A percentile compares a stretch with the other conserved stretches of the same genome.
Evolutionary conservation across 768 basidiomycete species (phyloP).

Genomic region (Strobilomyces dryophilus): DNA sequence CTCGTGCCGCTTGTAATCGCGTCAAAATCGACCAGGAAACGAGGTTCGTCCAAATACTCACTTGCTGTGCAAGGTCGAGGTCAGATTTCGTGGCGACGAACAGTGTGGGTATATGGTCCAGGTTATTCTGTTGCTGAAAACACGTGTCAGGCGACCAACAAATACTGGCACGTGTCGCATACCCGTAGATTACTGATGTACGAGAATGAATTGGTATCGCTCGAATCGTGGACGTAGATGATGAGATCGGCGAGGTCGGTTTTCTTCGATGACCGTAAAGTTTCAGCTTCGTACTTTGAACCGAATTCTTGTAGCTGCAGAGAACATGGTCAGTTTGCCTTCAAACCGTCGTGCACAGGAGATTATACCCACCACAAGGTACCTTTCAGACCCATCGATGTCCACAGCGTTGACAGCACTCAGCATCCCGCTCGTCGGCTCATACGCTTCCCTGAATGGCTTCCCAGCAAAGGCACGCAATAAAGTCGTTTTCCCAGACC

Average conservation of each 20-base stretch:
- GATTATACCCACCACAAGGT: slow-evolving; percentile 74
- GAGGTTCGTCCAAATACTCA: slow-evolving; percentile 27
- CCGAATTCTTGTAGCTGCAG: slow-evolving; percentile 93
- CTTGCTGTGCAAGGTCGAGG: slow-evolving; percentile 93
- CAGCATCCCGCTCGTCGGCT: slow-evolving; percentile 86
- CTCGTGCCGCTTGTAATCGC: slow-evolving; percentile 73
- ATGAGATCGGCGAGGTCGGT: slow-evolving; percentile 91
- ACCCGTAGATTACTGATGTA: slow-evolving; percentile 97
- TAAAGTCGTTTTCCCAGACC: slow-evolving; percentile 90
- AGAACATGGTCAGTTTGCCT: not conserved
- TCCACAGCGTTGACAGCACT: slow-evolving; percentile 95
- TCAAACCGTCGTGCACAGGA: slow-evolving; percentile 22
- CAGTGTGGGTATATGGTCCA: slow-evolving; percentile 91
- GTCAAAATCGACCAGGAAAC: slow-evolving; percentile 1
- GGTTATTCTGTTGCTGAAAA: slow-evolving; percentile 88
- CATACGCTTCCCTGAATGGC: slow-evolving; percentile 66
- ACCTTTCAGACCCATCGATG: slow-evolving; percentile 92
- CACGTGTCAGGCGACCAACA: slow-evolving; percentile 13
- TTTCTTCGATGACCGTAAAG: slow-evolving; percentile 84
- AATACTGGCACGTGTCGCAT: slow-evolving; percentile 23
- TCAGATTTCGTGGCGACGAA: slow-evolving; percentile 99
- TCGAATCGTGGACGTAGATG: slow-evolving; percentile 94
- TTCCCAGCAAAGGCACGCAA: slow-evolving; percentile 85
- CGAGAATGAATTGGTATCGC: slow-evolving; percentile 97
- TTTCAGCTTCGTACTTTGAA: slow-evolving; percentile 90